These are phyloP conservation scores for Brettanomyces nanus DNA, from an alignment of 805 yeast species.

Conservation along the genomic window DNA sequence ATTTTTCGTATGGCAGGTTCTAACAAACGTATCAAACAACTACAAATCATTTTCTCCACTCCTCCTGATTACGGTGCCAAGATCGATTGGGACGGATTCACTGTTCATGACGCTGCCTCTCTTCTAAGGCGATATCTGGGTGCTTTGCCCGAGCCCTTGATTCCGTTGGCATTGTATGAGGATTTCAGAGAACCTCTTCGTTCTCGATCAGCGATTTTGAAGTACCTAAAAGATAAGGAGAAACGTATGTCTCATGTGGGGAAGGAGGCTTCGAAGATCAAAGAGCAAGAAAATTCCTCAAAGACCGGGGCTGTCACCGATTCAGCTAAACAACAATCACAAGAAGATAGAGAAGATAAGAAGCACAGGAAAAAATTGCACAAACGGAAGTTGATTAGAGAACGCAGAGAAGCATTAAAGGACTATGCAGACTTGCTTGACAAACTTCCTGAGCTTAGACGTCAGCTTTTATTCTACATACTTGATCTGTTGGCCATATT, in stretches of 20 bases:
- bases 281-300: too few species aligned
- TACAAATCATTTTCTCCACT: slow-evolving; percentile 74
- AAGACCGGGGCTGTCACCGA: neutral
- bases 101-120: slow-evolving; percentile 95
- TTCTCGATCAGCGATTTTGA: slow-evolving; percentile 54
- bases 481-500: slow-evolving; percentile 82
- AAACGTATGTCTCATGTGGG: slow-evolving; percentile 10
- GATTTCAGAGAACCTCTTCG: slow-evolving; percentile 70
- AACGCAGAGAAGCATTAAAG: slow-evolving; percentile 58
- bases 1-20: slow-evolving; percentile 92
- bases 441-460: slow-evolving; percentile 65
- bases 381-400: slow-evolving; percentile 52
- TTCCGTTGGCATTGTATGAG: slow-evolving; percentile 72
- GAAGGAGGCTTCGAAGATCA: neutral
- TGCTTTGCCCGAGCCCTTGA: slow-evolving; percentile 84
- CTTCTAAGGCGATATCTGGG: slow-evolving; percentile 78
- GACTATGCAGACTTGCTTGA: slow-evolving; percentile 65
- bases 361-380: slow-evolving; percentile 34
- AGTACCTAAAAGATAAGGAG: slow-evolving; percentile 52
- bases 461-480: slow-evolving; percentile 77
- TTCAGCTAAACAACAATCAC: slow-evolving; percentile 4
- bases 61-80: slow-evolving; percentile 89
- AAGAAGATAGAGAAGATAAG: slow-evolving; percentile 21
- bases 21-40: slow-evolving; percentile 74
- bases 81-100: slow-evolving; percentile 85